These are phyloP conservation scores for Wickerhamiella alocasiicola DNA, from an alignment of 805 yeast genomes.

Conservation along the genomic window DNA sequence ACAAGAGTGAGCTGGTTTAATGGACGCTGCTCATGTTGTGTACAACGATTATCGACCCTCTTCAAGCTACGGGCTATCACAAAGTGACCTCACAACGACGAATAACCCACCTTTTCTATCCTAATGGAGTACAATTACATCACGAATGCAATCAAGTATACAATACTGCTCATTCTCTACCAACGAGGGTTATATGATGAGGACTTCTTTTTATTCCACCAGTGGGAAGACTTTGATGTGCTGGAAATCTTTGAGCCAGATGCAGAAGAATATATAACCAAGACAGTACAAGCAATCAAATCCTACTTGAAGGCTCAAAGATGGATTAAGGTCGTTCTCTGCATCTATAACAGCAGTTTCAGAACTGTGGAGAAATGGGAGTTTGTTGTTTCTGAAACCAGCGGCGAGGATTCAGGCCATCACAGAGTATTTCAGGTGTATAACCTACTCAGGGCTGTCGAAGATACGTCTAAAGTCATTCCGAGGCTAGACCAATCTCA, in stretches of 20 bases:
- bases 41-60: no score
- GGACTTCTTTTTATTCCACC: background rate
- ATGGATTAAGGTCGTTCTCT: background rate
- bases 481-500: background rate
- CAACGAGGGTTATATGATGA: background rate
- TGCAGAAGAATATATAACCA: background rate
- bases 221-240: background rate
- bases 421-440: background rate
- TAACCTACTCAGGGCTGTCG: background rate
- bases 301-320: slow-evolving; percentile 1
- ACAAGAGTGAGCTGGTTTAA: no score
- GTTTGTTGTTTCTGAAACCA: background rate
- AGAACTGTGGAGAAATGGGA: slow-evolving; percentile 4
- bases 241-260: slow-evolving; percentile 4
- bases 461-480: background rate
- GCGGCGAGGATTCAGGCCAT: background rate
- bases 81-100: no score
- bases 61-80: no score
- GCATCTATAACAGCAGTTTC: background rate
- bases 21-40: no score
- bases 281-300: background rate
- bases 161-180: background rate
- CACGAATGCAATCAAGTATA: background rate
- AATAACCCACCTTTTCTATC: no score
- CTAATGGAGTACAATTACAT: no score